These are phyloP conservation scores for Agaricus sinodeliciosus DNA, from an alignment of 768 basidiomycete species.

Conservation along the genomic window DNA sequence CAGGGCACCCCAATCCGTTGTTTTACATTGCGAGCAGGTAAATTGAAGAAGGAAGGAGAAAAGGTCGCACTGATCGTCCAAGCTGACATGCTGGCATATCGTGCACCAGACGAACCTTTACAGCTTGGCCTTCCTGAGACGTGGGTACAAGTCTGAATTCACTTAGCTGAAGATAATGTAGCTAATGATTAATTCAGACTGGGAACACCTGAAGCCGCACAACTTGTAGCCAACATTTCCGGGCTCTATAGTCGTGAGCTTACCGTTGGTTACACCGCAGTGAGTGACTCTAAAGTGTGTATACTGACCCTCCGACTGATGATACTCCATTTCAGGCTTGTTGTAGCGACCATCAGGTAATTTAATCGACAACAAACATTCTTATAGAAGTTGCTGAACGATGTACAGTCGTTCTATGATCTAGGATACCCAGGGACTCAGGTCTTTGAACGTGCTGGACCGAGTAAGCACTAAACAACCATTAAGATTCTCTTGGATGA, in stretches of 20 bases:
- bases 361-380: not conserved
- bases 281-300: slow-evolving; percentile 22
- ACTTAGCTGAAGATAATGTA: not conserved
- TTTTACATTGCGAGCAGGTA: slow-evolving; percentile 29
- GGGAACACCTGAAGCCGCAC: slow-evolving; percentile 68
- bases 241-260: slow-evolving; percentile 78
- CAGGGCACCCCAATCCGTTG: not conserved
- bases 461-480: slow-evolving; percentile 33
- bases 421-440: slow-evolving; percentile 84
- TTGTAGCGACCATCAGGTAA: slow-evolving; percentile 87
- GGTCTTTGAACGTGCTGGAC: slow-evolving; percentile 83
- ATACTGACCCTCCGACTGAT: not conserved
- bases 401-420: slow-evolving; percentile 62
- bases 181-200: slow-evolving; percentile 40
- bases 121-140: slow-evolving; percentile 76
- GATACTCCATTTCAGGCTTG: slow-evolving; percentile 45
- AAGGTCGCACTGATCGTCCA: slow-evolving; percentile 83
- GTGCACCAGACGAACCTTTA: slow-evolving; percentile 65
- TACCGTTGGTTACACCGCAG: slow-evolving; percentile 57
- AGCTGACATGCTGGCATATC: slow-evolving; percentile 91
- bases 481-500: not conserved
- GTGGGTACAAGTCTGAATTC: slow-evolving; percentile 31
- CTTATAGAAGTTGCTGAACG: not conserved
- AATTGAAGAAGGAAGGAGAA: slow-evolving; percentile 48
- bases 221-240: slow-evolving; percentile 71